Base-by-base conservation (phyloP, 2,329 filamentous ascomycete species). In the Aspergillus eucalypticola region DNA sequence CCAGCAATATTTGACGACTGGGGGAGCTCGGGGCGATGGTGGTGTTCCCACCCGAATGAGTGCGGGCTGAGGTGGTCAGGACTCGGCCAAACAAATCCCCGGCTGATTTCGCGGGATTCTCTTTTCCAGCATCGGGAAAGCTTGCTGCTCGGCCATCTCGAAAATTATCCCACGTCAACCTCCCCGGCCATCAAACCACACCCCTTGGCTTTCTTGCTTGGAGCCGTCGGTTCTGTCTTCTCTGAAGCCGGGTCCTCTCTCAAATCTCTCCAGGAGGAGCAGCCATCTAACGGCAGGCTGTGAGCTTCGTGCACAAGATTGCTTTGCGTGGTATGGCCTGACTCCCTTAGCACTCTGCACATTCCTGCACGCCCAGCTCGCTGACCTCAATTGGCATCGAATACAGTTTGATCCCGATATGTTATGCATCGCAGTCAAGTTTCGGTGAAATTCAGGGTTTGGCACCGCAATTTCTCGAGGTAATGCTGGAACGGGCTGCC, bases 401-500 rank as follows among this genome's bases (percentile, higher is more conserved):
- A 27, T 23, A 49, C 27, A 54, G 23, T 25, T 27, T 29, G 25
- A 46, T 27, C 21, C 60, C 67, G 70, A 72, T 69, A 74, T 69
- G 68, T 67, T 69, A 69, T 65, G 58, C 60, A 59, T 59, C 58
- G 51, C 60, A 51, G 48, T 66, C 57, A 50, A 58, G 56, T 48
- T 56, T 59, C 64, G 68, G 68, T 69, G 68, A 71, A 35, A 60
- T 60, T 65, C 57, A 65, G 66, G 66, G 68, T 66, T 68, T 62
- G 61, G 67, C 60, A 57, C 66, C 66, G 67, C 65, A 67, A 69
- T 65, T 63, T 63, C 67, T 62, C 66, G 64, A 73, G 76, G 80
- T 76, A 72, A 83, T 83, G 81, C 79, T 83, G 70, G 80, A 82
- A 79, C 79, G 80, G 71, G 77, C 80, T 67, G 75, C 77, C 61